Percentiles rank a stretch among this genome's conserved stretches.
phyloP scores from a whole-genome alignment of 768 basidiomycete species.

The Crassisporium funariophilum region DNA sequence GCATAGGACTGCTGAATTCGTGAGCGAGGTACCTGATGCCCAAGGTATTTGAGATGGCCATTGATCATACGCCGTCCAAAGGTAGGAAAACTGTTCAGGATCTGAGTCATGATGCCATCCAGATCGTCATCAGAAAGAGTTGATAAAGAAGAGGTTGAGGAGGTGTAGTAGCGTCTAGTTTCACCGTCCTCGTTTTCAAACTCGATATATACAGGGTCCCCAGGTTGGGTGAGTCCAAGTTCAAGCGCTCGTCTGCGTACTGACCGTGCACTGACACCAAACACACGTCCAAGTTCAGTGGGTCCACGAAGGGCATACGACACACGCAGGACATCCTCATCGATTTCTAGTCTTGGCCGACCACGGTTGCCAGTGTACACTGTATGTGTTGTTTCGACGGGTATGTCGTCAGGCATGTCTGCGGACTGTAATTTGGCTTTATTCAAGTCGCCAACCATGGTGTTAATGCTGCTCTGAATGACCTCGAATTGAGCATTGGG shows the following conservation, averaged over 20 bases:
- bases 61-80: slow-evolving; percentile 28
- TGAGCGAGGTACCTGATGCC: slow-evolving; percentile 19
- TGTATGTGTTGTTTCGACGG: not conserved
- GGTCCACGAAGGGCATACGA: not conserved
- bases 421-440: slow-evolving; percentile 10
- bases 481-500: slow-evolving; percentile 11
- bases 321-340: not conserved
- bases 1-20: slow-evolving; percentile 12
- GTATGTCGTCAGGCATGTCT: slow-evolving; percentile 9
- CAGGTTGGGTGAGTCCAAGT: slow-evolving; percentile 23
- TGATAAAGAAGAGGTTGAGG: slow-evolving; percentile 11
- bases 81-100: slow-evolving; percentile 25
- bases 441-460: slow-evolving; percentile 18
- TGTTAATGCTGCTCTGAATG: slow-evolving; percentile 12
- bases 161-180: not conserved
- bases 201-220: slow-evolving; percentile 13
- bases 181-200: slow-evolving; percentile 2
- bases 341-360: slow-evolving; percentile 9
- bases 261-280: not conserved
- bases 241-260: slow-evolving; percentile 1
- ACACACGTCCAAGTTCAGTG: not conserved
- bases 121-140: slow-evolving; percentile 24
- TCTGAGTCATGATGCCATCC: slow-evolving; percentile 20
- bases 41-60: slow-evolving; percentile 21
- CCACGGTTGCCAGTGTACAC: slow-evolving; percentile 16